Percentiles rank a stretch among this genome's conserved stretches.
phyloP scores from a whole-genome alignment of 148 eudicot species.

The Agrostemma githago region DNA sequence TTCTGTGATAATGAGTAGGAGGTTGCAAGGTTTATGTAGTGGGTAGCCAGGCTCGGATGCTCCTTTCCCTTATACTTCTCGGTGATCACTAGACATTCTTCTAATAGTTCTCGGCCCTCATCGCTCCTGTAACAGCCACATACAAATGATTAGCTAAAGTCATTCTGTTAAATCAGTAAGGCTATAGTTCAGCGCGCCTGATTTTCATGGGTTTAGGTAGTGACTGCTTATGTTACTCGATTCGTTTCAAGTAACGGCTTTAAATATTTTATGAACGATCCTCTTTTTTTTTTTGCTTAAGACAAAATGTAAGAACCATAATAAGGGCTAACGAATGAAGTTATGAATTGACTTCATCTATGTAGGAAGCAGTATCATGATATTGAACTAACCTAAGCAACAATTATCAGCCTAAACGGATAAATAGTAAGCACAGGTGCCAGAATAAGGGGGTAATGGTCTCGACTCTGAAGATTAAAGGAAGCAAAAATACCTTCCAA shows the following conservation, averaged over 20 bases:
- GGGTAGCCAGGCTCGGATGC: slow-evolving; percentile 64
- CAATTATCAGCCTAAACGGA: background rate
- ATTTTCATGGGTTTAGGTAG: too few species aligned
- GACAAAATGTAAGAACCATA: too few species aligned
- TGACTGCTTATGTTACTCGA: too few species aligned
- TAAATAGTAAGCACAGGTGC: background rate
- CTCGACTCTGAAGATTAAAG: background rate
- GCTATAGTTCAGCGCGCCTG: background rate
- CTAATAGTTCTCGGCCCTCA: slow-evolving; percentile 72
- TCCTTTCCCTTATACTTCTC: slow-evolving; percentile 71
- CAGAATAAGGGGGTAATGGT: background rate
- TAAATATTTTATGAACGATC: too few species aligned
- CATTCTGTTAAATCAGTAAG: background rate
- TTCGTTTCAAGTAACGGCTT: background rate
- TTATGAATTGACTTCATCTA: background rate
- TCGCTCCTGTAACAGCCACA: slow-evolving; percentile 41
- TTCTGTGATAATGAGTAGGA: slow-evolving; percentile 68
- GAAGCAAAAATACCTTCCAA: slow-evolving; percentile 55
- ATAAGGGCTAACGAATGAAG: background rate
- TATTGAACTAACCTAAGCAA: background rate
- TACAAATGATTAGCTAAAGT: slow-evolving; percentile 1
- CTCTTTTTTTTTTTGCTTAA: background rate
- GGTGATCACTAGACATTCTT: slow-evolving; percentile 62
- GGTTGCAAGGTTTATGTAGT: slow-evolving; percentile 70
- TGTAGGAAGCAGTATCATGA: background rate